Evolutionary conservation across 225 moss, liverwort and hornwort species (phyloP), one percentile per base, ranked within the genome.

Genomic region (Climacium dendroides): DNA sequence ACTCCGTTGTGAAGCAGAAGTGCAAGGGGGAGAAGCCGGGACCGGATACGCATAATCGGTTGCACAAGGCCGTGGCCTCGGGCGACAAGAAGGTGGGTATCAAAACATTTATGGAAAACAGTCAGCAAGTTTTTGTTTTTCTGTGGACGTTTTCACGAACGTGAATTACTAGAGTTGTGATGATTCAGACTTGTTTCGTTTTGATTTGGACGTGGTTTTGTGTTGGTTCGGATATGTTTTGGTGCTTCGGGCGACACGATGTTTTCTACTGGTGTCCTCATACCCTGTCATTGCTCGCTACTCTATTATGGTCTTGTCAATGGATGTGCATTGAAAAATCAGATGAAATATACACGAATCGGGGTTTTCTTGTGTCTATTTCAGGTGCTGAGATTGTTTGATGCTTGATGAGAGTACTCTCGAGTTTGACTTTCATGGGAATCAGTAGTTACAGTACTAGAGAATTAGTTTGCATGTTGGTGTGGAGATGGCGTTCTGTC

Each of bases 21-120:
- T 83, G 84, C 75, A 65, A 64, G 9, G 83, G 82, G 13, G 62
- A 63, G 10, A 89, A 90, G 47, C 83, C 78, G 11, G 91, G 94
- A 22, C 92, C 94, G 10, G 81, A 24, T 18, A 74, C 85, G 20
- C 94, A 94, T 10, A 81, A 88, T 55, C 91, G 89, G 32, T 19
- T 94, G 90, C 94, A 92, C 79, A 92, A 91, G 57, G 91, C 91
- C 52, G 88, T 92, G 30, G 92, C 92, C 22, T 94, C 94, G 2
- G 94, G 94, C 35, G 94, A 94, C 89, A 87, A 73, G 26, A 82
- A 90, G 73, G 88, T 86, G 52, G 11, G 34, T 45, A 20, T 29
- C 39, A 35, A 22, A 52, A 35, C 19, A 78, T 39, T 11, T 4
- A 17, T 57, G 17, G 57, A 79, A 59, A 58, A 77, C 5, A 39